These are phyloP conservation scores for Protomyces macrosporus DNA, from an alignment of 1,139 yeast genomes.

Conservation along the genomic window DNA sequence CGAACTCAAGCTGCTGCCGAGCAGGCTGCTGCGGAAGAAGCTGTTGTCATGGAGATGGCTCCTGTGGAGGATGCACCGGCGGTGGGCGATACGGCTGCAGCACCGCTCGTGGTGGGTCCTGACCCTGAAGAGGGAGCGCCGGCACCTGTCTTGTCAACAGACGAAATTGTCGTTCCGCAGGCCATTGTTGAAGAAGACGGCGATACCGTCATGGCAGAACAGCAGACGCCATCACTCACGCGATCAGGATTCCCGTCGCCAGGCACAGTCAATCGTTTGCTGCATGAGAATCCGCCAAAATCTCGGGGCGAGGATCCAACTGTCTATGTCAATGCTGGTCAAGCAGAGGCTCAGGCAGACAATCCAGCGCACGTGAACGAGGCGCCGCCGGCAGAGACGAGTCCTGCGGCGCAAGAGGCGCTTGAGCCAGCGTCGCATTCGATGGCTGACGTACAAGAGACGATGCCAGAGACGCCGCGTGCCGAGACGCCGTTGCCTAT, in stretches of 20 bases:
- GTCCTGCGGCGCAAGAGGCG: no score
- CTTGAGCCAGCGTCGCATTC: no score
- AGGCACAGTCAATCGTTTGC: no score
- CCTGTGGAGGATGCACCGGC: neutral
- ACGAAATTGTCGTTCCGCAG: neutral
- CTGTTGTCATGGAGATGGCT: neutral
- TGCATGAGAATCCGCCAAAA: no score
- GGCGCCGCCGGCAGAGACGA: no score
- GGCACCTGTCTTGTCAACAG: neutral
- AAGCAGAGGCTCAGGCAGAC: no score
- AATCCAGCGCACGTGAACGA: no score
- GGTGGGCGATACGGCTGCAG: neutral
- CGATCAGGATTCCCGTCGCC: no score
- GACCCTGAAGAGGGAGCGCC: neutral
- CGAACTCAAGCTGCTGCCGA: constrained; percentile 31
- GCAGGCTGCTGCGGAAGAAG: constrained; percentile 36
- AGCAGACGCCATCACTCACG: neutral
- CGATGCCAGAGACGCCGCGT: no score
- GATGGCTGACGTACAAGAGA: no score
- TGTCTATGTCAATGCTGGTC: no score
- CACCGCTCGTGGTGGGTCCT: neutral
- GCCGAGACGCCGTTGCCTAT: neutral
- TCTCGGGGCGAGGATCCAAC: no score
- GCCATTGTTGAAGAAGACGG: neutral
- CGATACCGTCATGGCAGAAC: neutral